phyloP scores from a whole-genome alignment of 305 asterid genomes.

The Salvia sclarea region DNA sequence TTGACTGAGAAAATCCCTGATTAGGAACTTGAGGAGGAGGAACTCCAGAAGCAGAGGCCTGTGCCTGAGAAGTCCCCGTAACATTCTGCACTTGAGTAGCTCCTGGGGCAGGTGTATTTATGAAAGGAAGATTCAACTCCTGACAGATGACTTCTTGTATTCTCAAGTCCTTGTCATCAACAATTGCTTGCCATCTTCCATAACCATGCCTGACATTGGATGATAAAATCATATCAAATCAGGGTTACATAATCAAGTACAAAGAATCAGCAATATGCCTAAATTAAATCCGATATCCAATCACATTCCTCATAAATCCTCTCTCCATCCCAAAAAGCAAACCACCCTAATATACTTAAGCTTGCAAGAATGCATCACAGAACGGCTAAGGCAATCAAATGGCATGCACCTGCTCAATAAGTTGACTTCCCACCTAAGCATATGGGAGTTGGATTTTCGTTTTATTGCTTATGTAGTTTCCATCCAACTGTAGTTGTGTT shows the following conservation, averaged over 20 bases:
- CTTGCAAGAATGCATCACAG: constrained; percentile 14
- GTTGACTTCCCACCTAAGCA: neutral
- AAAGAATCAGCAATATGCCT: constrained; percentile 1
- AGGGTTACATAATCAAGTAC: neutral
- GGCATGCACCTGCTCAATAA: constrained; percentile 21
- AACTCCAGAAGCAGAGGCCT: constrained; percentile 51
- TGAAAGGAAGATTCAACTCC: constrained; percentile 76
- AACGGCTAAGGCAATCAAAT: constrained; percentile 20
- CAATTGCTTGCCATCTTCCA: constrained; percentile 98
- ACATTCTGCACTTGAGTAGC: constrained; percentile 53
- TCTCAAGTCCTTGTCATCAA: constrained; percentile 86
- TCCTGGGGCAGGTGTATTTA: constrained; percentile 61
- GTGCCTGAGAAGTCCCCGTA: constrained; percentile 51
- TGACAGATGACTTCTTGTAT: constrained; percentile 86
- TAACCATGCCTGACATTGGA: constrained; percentile 76
- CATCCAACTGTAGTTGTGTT: neutral
- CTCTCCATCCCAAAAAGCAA: neutral
- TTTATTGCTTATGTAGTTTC: neutral
- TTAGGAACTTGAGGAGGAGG: constrained; percentile 50
- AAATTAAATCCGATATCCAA: neutral
- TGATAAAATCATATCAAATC: constrained; percentile 28
- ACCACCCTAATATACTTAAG: constrained; percentile 14
- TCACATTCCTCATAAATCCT: neutral
- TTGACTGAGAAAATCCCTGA: constrained; percentile 44
- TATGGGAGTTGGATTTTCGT: neutral